Conservation (phyloP, 495 filamentous ascomycete species). For the Jackrogersella multiformis region DNA sequence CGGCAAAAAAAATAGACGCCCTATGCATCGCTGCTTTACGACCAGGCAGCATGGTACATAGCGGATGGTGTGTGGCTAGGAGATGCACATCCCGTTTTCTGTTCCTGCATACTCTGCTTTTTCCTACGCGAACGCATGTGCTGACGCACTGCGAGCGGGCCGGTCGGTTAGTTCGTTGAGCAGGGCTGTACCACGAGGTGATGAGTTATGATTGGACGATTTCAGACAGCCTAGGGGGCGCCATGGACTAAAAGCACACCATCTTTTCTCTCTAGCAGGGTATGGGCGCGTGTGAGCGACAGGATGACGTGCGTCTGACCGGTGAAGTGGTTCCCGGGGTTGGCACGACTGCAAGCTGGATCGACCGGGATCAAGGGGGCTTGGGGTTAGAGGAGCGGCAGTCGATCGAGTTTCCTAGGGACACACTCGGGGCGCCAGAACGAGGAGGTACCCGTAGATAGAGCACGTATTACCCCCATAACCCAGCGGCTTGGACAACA, state of each 20-base stretch:
- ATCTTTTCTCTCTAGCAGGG: slow-evolving; percentile 40
- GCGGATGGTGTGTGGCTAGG: slow-evolving; percentile 39
- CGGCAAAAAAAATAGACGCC: slow-evolving; percentile 38
- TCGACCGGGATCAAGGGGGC: slow-evolving; percentile 26
- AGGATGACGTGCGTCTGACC: slow-evolving; percentile 43
- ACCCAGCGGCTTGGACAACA: slow-evolving; percentile 28
- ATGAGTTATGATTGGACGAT: slow-evolving; percentile 58
- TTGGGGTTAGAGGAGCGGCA: slow-evolving; percentile 9
- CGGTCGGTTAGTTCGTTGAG: slow-evolving; percentile 34
- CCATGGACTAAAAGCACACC: slow-evolving; percentile 50
- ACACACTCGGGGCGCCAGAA: slow-evolving; percentile 42
- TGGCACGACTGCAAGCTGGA: slow-evolving; percentile 34
- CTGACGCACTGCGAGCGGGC: slow-evolving; percentile 43
- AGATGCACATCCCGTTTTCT: slow-evolving; percentile 28
- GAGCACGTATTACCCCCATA: slow-evolving; percentile 26
- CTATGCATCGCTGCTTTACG: slow-evolving; percentile 46
- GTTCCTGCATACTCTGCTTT: slow-evolving; percentile 45
- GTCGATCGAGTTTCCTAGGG: slow-evolving; percentile 35
- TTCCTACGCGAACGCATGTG: slow-evolving; percentile 38
- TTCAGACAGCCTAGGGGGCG: slow-evolving; percentile 33
- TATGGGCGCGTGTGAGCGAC: slow-evolving; percentile 38
- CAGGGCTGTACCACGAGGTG: slow-evolving; percentile 53
- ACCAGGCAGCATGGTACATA: slow-evolving; percentile 38
- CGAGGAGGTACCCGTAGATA: slow-evolving; percentile 40
- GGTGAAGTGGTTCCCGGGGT: slow-evolving; percentile 32